Percentiles rank a stretch among this genome's conserved stretches.
phyloP scores from a whole-genome alignment of 768 basidiomycete species.

The Nidularia pulvinata region DNA sequence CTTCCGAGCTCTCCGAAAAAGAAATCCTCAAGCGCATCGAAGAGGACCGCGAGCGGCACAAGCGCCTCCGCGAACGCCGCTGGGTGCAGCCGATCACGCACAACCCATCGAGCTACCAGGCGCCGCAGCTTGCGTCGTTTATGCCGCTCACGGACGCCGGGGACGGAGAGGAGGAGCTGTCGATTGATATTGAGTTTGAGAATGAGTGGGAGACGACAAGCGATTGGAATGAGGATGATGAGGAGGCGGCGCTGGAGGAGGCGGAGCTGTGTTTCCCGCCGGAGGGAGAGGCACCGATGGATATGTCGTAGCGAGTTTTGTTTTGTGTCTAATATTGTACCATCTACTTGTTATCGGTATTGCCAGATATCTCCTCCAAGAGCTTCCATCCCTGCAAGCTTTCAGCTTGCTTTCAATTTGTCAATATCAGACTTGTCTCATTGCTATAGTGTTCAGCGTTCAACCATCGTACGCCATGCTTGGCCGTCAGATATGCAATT shows the following conservation, averaged over 20 bases:
- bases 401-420: too few species aligned
- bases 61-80: conserved; percentile 85
- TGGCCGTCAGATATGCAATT: too few species aligned
- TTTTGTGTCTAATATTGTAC: background rate
- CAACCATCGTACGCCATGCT: too few species aligned
- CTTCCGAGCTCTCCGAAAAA: conserved; percentile 43
- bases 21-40: conserved; percentile 88
- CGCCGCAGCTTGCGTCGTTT: conserved; percentile 55
- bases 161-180: conserved; percentile 57
- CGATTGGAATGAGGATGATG: conserved; percentile 91
- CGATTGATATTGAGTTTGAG: conserved; percentile 83
- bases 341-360: background rate
- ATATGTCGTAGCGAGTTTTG: conserved; percentile 24
- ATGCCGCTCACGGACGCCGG: conserved; percentile 52
- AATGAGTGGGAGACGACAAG: conserved; percentile 91
- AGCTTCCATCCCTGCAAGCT: too few species aligned
- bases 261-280: conserved; percentile 67
- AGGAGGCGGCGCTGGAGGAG: conserved; percentile 74
- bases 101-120: conserved; percentile 36
- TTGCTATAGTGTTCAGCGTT: too few species aligned
- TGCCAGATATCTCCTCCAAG: too few species aligned
- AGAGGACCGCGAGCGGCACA: conserved; percentile 91
- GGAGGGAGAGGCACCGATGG: conserved; percentile 42
- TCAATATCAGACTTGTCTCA: too few species aligned
- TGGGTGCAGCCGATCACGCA: conserved; percentile 86